phyloP scores from a whole-genome alignment of 345 rosid species.

The sweet orange (Citrus sinensis) region DVS_A1.0 CM039168.1:24982001-24982500 shows the following conservation, averaged over 20 bases:
- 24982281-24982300: not conserved
- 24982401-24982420: constrained; percentile 91
- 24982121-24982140: constrained; percentile 79
- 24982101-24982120: constrained; percentile 77
- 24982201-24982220: not conserved
- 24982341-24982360: not conserved
- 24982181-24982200: not conserved
- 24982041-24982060: constrained; percentile 65
- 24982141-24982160: constrained; percentile 62
- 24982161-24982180: not conserved
- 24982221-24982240: not conserved
- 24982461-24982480: constrained; percentile 86
- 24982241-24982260: not conserved
- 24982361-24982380: not conserved
- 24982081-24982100: constrained; percentile 81
- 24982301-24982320: not conserved
- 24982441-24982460: constrained; percentile 94
- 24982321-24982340: not conserved
- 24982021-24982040: constrained; percentile 90
- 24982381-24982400: constrained; percentile 25
- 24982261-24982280: not conserved
- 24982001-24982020: constrained; percentile 94
- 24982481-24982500: constrained; percentile 93
- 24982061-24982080: constrained; percentile 74
- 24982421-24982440: constrained; percentile 80